Base-by-base conservation (phyloP, 768 basidiomycete species). In the Suillus hirtellus region DNA sequence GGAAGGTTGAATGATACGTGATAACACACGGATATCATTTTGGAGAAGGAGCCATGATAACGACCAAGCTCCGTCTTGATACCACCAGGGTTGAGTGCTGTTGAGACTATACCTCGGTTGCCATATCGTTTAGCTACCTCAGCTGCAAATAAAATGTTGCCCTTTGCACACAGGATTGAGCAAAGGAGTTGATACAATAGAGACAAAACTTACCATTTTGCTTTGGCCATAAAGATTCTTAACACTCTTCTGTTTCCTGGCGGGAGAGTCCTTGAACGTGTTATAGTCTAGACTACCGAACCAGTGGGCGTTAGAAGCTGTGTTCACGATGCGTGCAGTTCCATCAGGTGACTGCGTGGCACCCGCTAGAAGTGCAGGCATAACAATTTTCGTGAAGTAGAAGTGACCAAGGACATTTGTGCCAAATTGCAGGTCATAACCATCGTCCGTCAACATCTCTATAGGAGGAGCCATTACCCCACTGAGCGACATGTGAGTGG, bases 111-210 rank as follows among this genome's bases (percentile, higher is more conserved):
- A 10, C 81, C 83, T 60, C 81, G 71, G 24, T 75, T 76, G 3
- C 71, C 77, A 67, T 82, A 83, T 59, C 80, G 70, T 40, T 78
- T 70, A 3, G 72, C 67, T 17, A 85, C 65, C 67, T 83, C 84
- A 42, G 72, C 75, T 14, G 80, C 65, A 63, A 84, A 75, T 0
- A 82, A 67, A n/a, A 82, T 70, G 38, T 81, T 83, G 0, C 78
- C 83, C 83, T 84, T 47, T 17, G 11, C 31, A 49, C 9, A 8
- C 10, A 11, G 31, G 44, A 27, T 24, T 38, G n/a, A 15, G 24
- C 11, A 21, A 14, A 12, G 1, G 49, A 31, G 15, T 17, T 49
- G 6, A 43, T 42, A 64, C 24, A 1, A 35, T n/a, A 10, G n/a
- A 17, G 11, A 15, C 21, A 8, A 27, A 38, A 38, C 72, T 66